Conservation (phyloP, 1,139 yeast genomes). For the Suhomyces wounanorum region DNA sequence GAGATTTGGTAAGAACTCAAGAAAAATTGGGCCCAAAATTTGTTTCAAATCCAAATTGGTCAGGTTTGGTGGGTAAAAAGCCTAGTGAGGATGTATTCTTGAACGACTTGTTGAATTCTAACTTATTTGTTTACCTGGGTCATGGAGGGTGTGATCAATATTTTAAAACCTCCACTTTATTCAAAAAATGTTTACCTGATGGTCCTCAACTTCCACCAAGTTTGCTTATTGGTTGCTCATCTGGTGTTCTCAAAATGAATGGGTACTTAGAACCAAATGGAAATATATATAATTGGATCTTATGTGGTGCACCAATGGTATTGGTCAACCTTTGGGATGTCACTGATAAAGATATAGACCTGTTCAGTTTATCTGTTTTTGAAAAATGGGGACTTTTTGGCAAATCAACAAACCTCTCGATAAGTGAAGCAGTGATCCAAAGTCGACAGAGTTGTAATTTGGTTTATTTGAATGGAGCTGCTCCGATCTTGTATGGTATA, state of each 20-base stretch:
- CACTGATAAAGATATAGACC: constrained; percentile 92
- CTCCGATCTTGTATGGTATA: constrained; percentile 77
- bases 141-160: constrained; percentile 96
- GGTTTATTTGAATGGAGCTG: constrained; percentile 73
- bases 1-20: constrained; percentile 74
- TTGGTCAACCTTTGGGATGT: constrained; percentile 95
- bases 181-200: constrained; percentile 23
- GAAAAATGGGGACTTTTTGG: constrained; percentile 60
- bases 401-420: constrained; percentile 21
- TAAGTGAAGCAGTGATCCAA: constrained; percentile 51
- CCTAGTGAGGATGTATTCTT: constrained; percentile 57
- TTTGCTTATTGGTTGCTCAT: constrained; percentile 87
- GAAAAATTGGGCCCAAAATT: constrained; percentile 54
- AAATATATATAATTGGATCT: constrained; percentile 70
- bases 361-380: constrained; percentile 62
- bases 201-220: constrained; percentile 58
- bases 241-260: constrained; percentile 64
- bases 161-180: constrained; percentile 42
- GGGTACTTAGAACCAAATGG: constrained; percentile 77
- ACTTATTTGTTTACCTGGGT: constrained; percentile 79
- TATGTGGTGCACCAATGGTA: constrained; percentile 81
- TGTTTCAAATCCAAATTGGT: constrained; percentile 45
- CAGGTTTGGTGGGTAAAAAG: constrained; percentile 51
- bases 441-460: constrained; percentile 69
- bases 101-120: constrained; percentile 35